Percentiles rank a stretch among this genome's conserved stretches.
These are phyloP conservation scores for Globomyces sp. DNA, from an alignment of 371 early-diverging fungal species.

Conservation along the genomic window DNA sequence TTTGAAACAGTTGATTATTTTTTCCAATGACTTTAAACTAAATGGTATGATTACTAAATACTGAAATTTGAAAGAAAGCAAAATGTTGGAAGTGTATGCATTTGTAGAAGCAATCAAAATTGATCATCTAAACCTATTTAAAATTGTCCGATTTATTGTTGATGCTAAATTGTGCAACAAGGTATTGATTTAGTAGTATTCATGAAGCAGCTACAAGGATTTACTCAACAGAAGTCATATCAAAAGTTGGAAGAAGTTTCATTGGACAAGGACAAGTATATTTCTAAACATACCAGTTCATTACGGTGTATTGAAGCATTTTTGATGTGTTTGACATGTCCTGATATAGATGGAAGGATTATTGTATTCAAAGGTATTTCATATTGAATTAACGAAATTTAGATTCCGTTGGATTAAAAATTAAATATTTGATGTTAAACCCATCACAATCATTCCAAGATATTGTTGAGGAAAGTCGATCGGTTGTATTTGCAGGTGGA, in stretches of 20 bases:
- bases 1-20: constrained; percentile 21
- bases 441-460: constrained; percentile 77
- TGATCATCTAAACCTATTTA: constrained; percentile 84
- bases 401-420: constrained; percentile 8
- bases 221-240: constrained; percentile 15
- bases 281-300: constrained; percentile 22
- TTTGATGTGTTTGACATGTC: constrained; percentile 42
- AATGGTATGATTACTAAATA: neutral
- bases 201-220: constrained; percentile 29
- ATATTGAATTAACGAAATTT: neutral
- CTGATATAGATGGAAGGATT: constrained; percentile 70
- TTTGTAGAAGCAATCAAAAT: constrained; percentile 67
- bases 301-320: constrained; percentile 23
- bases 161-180: constrained; percentile 74
- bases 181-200: too few relatives aligned
- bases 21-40: neutral
- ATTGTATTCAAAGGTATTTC: constrained; percentile 33
- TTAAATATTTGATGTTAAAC: constrained; percentile 71
- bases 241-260: constrained; percentile 53
- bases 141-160: constrained; percentile 69
- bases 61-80: too few relatives aligned
- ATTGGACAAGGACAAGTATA: constrained; percentile 25
- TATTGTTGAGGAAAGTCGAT: constrained; percentile 74
- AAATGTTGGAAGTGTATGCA: constrained; percentile 50
- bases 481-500: constrained; percentile 93